Conservation (phyloP, 2,329 filamentous ascomycete genomes). For the Aspergillus luchuensis region DNA sequence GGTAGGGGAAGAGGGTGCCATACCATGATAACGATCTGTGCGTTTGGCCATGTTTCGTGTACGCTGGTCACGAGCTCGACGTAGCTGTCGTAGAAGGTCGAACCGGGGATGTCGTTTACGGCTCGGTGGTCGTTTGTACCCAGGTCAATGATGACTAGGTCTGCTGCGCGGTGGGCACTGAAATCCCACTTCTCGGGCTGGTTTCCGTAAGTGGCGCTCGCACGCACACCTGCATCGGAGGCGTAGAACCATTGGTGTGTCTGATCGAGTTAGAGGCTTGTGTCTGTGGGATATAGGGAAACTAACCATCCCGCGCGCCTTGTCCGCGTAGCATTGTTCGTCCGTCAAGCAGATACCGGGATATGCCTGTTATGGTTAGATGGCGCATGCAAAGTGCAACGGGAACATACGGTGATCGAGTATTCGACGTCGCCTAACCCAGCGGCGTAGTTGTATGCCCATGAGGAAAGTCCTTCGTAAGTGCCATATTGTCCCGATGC, state of each 20-base stretch:
- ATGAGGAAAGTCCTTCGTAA: conserved; percentile 60
- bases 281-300: background rate
- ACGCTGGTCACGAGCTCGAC: conserved; percentile 46
- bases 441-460: conserved; percentile 57
- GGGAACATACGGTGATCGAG: conserved; percentile 49
- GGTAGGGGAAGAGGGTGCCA: background rate
- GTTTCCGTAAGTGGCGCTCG: conserved; percentile 44
- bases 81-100: conserved; percentile 44
- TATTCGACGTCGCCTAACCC: conserved; percentile 63
- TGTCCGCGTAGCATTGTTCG: conserved; percentile 59
- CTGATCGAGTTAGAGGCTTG: conserved; percentile 18
- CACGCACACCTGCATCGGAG: conserved; percentile 56
- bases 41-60: conserved; percentile 44
- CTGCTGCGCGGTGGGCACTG: conserved; percentile 32
- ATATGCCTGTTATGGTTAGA: conserved; percentile 39
- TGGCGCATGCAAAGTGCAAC: too few species aligned
- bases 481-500: conserved; percentile 60
- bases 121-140: conserved; percentile 51
- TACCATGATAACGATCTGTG: conserved; percentile 47
- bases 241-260: conserved; percentile 61
- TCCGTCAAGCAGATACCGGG: conserved; percentile 62
- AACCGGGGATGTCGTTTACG: conserved; percentile 43
- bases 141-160: conserved; percentile 50
- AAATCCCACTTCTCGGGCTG: conserved; percentile 35
- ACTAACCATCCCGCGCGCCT: conserved; percentile 48